Percentiles rank a stretch among this genome's conserved stretches.
Conservation (phyloP, 2,329 filamentous ascomycete species). For the Cytospora chrysosperma region DNA sequence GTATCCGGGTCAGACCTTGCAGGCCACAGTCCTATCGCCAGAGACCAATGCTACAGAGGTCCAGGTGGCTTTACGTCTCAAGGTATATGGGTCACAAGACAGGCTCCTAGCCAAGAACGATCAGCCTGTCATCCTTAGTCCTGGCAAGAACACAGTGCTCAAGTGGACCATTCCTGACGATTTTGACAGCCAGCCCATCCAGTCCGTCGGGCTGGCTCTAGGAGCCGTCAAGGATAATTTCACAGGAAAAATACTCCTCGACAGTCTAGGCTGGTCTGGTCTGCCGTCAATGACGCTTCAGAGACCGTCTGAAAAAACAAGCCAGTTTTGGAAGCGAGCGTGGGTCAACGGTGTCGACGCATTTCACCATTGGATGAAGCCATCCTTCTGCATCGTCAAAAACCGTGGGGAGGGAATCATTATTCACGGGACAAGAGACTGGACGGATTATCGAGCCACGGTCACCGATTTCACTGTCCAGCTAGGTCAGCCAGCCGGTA, state of each 20-base stretch:
- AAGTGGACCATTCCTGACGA: conserved; percentile 29
- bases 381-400: conserved; percentile 30
- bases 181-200: conserved; percentile 29
- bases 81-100: conserved; percentile 24
- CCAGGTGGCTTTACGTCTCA: conserved; percentile 19
- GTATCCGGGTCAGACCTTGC: conserved; percentile 31
- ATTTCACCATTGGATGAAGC: conserved; percentile 26
- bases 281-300: conserved; percentile 17
- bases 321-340: conserved; percentile 31
- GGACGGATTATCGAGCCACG: conserved; percentile 31
- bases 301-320: conserved; percentile 14
- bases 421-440: conserved; percentile 35
- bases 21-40: conserved; percentile 22
- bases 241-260: conserved; percentile 26
- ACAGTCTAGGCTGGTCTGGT: conserved; percentile 29
- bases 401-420: conserved; percentile 34
- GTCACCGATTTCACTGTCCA: conserved; percentile 29
- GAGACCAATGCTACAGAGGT: background rate
- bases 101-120: conserved; percentile 13
- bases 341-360: conserved; percentile 31
- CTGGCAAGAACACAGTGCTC: conserved; percentile 15
- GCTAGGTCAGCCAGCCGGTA: conserved; percentile 29
- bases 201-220: conserved; percentile 29
- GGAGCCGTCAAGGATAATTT: background rate
- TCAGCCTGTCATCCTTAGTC: background rate